A percentile compares a stretch with the other conserved stretches of the same genome.
These are phyloP conservation scores for Pleurotus salmoneostramineus DNA, from an alignment of 768 basidiomycete genomes.

Conservation along the genomic window DNA sequence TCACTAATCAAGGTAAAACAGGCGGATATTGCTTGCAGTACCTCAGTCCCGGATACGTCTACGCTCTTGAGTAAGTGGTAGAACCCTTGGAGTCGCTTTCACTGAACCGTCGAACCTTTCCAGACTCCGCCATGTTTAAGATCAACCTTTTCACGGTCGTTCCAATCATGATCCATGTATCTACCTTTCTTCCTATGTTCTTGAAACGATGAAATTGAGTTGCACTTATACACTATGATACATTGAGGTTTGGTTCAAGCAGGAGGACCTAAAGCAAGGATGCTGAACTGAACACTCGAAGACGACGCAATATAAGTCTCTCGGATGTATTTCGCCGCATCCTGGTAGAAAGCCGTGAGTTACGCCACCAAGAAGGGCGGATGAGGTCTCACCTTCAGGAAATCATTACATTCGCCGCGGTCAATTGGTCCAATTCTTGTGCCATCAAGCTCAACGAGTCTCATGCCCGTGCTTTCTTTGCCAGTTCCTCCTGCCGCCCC, in stretches of 20 bases:
- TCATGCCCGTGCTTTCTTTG: constrained; percentile 24
- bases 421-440: constrained; percentile 76
- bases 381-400: constrained; percentile 42
- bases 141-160: too few relatives aligned
- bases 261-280: constrained; percentile 48
- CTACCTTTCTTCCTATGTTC: too few relatives aligned
- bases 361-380: neutral
- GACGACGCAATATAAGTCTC: constrained; percentile 52
- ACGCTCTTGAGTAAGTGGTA: constrained; percentile 5
- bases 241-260: neutral
- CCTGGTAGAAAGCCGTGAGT: constrained; percentile 30
- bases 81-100: neutral
- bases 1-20: neutral
- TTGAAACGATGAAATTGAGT: too few relatives aligned
- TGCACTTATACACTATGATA: too few relatives aligned
- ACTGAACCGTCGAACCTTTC: too few relatives aligned
- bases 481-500: constrained; percentile 11
- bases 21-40: constrained; percentile 2
- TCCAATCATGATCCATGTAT: too few relatives aligned
- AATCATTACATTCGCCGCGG: constrained; percentile 56
- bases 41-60: neutral
- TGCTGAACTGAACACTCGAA: constrained; percentile 57
- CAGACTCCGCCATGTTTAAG: neutral
- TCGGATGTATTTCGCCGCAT: constrained; percentile 61
- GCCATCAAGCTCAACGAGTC: constrained; percentile 86